phyloP scores from a whole-genome alignment of 163 green algal species.

The Chlorella variabilis region DNA sequence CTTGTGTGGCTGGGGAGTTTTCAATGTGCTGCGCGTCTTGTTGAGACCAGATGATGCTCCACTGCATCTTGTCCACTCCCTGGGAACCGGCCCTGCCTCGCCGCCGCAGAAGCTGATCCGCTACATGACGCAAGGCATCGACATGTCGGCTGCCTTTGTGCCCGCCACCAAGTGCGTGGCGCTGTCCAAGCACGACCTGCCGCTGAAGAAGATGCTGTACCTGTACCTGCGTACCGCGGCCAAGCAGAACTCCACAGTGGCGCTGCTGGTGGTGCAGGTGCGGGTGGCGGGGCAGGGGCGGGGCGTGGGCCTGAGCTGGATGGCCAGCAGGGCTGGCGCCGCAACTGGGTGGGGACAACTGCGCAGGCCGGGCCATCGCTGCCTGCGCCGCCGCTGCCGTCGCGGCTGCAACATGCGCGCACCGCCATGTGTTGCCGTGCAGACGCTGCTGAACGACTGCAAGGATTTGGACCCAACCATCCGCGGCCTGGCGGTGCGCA shows the following conservation, averaged over 20 bases:
- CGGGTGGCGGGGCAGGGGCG: not conserved
- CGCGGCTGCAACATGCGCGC: too few species aligned
- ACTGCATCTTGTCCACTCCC: too few species aligned
- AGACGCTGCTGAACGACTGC: conserved; percentile 89
- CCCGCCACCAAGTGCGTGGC: conserved; percentile 70
- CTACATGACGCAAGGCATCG: conserved; percentile 82
- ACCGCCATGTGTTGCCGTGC: not conserved
- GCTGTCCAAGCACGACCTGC: conserved; percentile 78
- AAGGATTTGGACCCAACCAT: conserved; percentile 94
- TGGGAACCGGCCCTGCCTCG: too few species aligned
- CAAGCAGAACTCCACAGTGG: conserved; percentile 47
- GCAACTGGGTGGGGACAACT: too few species aligned
- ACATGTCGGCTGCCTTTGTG: conserved; percentile 91
- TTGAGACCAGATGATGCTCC: too few species aligned
- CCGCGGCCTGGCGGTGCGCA: conserved; percentile 89
- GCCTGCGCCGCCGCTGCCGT: too few species aligned
- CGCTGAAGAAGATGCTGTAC: conserved; percentile 99
- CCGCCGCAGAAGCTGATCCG: conserved; percentile 40
- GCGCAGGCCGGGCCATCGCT: too few species aligned
- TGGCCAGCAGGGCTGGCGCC: too few species aligned
- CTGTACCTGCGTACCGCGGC: conserved; percentile 95
- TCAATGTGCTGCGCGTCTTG: too few species aligned
- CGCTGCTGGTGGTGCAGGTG: conserved; percentile 58
- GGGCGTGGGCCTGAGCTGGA: too few species aligned
- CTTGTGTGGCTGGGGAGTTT: too few species aligned